Conservation (phyloP, 495 filamentous ascomycete genomes). For the Penicillium roqueforti region DNA sequence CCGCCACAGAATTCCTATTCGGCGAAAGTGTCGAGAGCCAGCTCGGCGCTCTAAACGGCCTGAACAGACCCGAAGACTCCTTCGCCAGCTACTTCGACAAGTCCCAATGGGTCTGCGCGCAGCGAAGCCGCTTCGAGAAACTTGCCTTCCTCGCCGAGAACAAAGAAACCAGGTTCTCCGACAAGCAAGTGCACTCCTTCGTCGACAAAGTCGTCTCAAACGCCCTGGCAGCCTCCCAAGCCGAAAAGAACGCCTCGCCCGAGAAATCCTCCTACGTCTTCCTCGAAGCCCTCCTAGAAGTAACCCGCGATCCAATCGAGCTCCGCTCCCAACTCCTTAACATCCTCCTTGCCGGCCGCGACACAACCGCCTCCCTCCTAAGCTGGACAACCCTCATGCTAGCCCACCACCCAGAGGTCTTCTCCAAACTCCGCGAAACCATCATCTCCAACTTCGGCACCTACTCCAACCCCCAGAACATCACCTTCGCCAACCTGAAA, state of each 20-base stretch:
- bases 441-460: constrained; percentile 46
- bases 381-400: constrained; percentile 64
- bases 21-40: constrained; percentile 52
- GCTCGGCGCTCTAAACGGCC: constrained; percentile 25
- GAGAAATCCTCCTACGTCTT: constrained; percentile 34
- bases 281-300: constrained; percentile 34
- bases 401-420: constrained; percentile 42
- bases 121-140: constrained; percentile 47
- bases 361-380: constrained; percentile 60
- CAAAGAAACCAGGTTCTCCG: constrained; percentile 41
- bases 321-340: constrained; percentile 59
- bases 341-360: constrained; percentile 47
- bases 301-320: constrained; percentile 41
- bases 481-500: constrained; percentile 42
- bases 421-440: constrained; percentile 46
- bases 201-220: constrained; percentile 45
- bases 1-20: constrained; percentile 64
- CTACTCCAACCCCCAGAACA: constrained; percentile 29
- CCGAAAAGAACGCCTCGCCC: constrained; percentile 6
- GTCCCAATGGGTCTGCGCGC: constrained; percentile 34
- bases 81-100: constrained; percentile 44
- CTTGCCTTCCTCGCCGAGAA: constrained; percentile 49
- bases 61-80: constrained; percentile 24
- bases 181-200: constrained; percentile 46
- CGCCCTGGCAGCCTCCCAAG: constrained; percentile 20